These are phyloP conservation scores for Ophiostoma montium DNA, from an alignment of 2,329 filamentous ascomycete species.

Conservation along the genomic window DNA sequence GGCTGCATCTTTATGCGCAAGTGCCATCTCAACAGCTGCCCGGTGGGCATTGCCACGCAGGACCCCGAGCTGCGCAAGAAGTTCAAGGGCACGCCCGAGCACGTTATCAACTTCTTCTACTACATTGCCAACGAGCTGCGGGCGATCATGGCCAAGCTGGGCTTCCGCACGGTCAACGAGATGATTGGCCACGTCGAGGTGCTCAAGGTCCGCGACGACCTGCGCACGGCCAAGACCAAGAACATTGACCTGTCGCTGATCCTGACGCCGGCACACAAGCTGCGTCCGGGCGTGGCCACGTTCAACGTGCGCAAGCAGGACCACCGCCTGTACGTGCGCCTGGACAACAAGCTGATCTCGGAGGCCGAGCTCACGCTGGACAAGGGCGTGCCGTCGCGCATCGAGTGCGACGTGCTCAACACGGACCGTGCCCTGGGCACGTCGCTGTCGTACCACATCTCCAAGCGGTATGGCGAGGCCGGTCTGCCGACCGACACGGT, in stretches of 20 bases:
- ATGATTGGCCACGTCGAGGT: slow-evolving; percentile 91
- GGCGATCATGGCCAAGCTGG: slow-evolving; percentile 91
- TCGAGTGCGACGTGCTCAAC: slow-evolving; percentile 94
- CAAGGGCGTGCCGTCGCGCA: slow-evolving; percentile 82
- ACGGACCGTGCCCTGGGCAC: slow-evolving; percentile 90
- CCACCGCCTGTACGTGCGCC: slow-evolving; percentile 77
- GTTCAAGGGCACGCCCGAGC: slow-evolving; percentile 83
- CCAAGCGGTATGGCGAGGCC: slow-evolving; percentile 77
- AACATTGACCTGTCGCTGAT: slow-evolving; percentile 91
- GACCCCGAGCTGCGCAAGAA: slow-evolving; percentile 90
- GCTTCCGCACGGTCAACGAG: slow-evolving; percentile 90
- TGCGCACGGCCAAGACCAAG: slow-evolving; percentile 67
- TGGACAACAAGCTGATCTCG: slow-evolving; percentile 94
- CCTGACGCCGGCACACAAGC: slow-evolving; percentile 87
- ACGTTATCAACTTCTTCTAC: slow-evolving; percentile 99
- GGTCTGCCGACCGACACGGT: slow-evolving; percentile 87
- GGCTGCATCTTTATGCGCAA: slow-evolving; percentile 93
- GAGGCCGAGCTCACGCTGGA: slow-evolving; percentile 90
- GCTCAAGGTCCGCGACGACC: slow-evolving; percentile 74
- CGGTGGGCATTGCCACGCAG: slow-evolving; percentile 89
- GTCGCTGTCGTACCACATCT: slow-evolving; percentile 90
- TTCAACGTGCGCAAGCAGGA: slow-evolving; percentile 98
- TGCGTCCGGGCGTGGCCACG: slow-evolving; percentile 84
- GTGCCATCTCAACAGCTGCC: slow-evolving; percentile 61
- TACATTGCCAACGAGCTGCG: slow-evolving; percentile 92